Conservation (phyloP, 1,139 yeast genomes). For the Candida albicans region DNA sequence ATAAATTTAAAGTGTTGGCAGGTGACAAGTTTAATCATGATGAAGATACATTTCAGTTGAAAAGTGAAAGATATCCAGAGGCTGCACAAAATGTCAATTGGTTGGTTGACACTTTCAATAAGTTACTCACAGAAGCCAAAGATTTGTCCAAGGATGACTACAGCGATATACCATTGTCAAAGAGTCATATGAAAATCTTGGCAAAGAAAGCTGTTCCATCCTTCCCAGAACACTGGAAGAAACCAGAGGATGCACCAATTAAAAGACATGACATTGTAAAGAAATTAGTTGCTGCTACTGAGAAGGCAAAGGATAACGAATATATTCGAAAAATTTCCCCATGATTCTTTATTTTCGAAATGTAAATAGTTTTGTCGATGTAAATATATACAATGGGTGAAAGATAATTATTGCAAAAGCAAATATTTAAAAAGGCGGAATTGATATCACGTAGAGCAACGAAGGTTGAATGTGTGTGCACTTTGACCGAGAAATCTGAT, state of each 20-base stretch:
- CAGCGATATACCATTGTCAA: conserved; percentile 79
- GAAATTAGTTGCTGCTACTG: conserved; percentile 36
- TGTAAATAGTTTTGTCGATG: conserved; percentile 1
- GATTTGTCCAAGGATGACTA: conserved; percentile 58
- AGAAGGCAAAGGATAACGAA: conserved; percentile 32
- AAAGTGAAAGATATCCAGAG: conserved; percentile 63
- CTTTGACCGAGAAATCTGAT: too few species aligned
- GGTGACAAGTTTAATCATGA: conserved; percentile 73
- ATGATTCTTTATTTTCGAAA: conserved; percentile 8
- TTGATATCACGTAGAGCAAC: too few species aligned
- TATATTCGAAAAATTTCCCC: conserved; percentile 30
- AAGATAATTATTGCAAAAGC: background rate
- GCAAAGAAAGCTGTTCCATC: conserved; percentile 38
- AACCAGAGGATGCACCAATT: conserved; percentile 67
- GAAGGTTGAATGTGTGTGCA: too few species aligned
- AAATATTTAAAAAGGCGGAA: too few species aligned
- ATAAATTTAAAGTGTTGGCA: conserved; percentile 76
- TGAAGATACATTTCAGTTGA: conserved; percentile 59
- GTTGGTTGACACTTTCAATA: conserved; percentile 62
- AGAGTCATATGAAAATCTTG: conserved; percentile 56
- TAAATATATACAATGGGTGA: background rate
- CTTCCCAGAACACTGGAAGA: conserved; percentile 86
- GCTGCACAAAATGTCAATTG: conserved; percentile 85
- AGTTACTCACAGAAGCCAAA: conserved; percentile 64
- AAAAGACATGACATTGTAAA: conserved; percentile 32